Evolutionary conservation across 345 rosid genomes (phyloP), one percentile per base, ranked within the genome.

Genomic region (Sapria himalayana): DNA sequence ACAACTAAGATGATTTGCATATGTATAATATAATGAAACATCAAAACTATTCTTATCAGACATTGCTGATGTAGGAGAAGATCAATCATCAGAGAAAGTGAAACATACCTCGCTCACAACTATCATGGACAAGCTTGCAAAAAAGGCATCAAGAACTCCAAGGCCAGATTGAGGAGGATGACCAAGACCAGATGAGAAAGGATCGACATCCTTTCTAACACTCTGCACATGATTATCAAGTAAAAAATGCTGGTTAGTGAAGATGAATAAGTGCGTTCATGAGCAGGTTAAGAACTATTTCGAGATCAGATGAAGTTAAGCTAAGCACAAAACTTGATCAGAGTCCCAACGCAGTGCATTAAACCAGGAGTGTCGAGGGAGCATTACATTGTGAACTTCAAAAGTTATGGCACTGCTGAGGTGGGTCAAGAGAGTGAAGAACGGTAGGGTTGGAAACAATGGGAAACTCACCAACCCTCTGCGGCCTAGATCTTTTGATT

Each of bases 41-140:
- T n/a, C n/a, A n/a, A n/a, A n/a, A n/a, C n/a, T n/a, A n/a, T n/a
- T n/a, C n/a, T n/a, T n/a, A n/a, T n/a, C n/a, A n/a, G n/a, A n/a
- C n/a, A n/a, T n/a, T n/a, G n/a, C n/a, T n/a, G n/a, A n/a, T n/a
- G n/a, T n/a, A n/a, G n/a, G n/a, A n/a, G n/a, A n/a, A n/a, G n/a
- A n/a, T n/a, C 33, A 43, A 39, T 3, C 31, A 23, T 14, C 1
- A 8, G 15, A 19, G 22, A 29, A 15, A 29, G 4, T 7, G 12
- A 42, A 16, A 53, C 84, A 37, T 42, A 91, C 99, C 99, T 91
- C 99, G 19, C 93, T 91, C 29, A 91, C 86, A 20, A 91, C 47
- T 11, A 91, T 91, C 93, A 91, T 84, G 2, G 95, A 91, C 32
- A 77, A 78, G 63, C 99, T 84, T 1, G 99, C 65, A 41, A 84